Evolutionary conservation across 352 stramenopile species (phyloP).

Genomic region (Phytophthora sansomeana): DNA sequence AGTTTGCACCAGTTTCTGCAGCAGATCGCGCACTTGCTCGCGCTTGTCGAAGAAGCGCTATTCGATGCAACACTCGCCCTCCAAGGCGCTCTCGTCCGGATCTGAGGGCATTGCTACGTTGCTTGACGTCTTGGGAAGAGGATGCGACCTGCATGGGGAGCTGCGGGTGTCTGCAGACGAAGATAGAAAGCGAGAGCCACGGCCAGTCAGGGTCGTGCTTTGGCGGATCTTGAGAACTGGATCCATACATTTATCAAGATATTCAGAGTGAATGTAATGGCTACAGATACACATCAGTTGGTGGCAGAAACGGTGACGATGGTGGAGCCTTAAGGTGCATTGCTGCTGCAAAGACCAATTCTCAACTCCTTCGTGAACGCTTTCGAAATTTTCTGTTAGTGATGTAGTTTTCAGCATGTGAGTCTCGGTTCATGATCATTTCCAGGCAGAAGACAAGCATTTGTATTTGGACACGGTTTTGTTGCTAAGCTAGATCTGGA

Average conservation of each 20-base stretch:
- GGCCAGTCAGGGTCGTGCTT: too few relatives aligned
- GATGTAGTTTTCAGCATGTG: too few relatives aligned
- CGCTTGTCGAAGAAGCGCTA: slow-evolving; percentile 77
- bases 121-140: background rate
- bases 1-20: slow-evolving; percentile 47
- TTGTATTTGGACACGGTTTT: slow-evolving; percentile 31
- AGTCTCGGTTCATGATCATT: too few relatives aligned
- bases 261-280: background rate
- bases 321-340: background rate
- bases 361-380: too few relatives aligned
- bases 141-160: background rate
- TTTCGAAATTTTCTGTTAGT: too few relatives aligned
- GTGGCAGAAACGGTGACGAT: background rate
- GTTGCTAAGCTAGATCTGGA: slow-evolving; percentile 20
- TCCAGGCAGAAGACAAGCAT: too few relatives aligned
- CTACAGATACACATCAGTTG: background rate
- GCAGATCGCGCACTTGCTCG: slow-evolving; percentile 48
- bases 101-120: slow-evolving; percentile 7
- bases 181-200: background rate
- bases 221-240: background rate
- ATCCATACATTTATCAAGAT: background rate
- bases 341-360: too few relatives aligned
- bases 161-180: background rate
- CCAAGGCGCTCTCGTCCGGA: background rate
- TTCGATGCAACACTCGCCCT: slow-evolving; percentile 58